Conservation (phyloP, 768 basidiomycete species). For the Leccinum truebloodii region DNA sequence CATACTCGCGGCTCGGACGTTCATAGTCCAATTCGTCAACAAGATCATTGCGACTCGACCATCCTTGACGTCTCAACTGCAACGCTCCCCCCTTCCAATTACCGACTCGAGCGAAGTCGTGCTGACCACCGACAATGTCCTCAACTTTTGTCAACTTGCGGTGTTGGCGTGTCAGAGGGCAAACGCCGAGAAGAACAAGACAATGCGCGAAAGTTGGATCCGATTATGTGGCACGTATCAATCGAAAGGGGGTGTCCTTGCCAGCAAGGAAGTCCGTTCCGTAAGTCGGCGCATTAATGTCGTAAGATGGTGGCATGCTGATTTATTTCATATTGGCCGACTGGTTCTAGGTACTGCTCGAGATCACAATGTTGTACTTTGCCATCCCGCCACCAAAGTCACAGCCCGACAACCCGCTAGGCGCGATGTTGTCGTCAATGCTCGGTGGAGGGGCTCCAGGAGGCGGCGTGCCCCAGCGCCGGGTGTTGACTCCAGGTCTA, state of each 20-base stretch:
- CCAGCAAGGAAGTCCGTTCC: conserved; percentile 60
- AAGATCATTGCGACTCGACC: conserved; percentile 54
- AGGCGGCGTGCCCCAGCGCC: conserved; percentile 27
- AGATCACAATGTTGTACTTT: conserved; percentile 79
- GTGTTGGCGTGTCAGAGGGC: conserved; percentile 87
- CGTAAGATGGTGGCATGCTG: not conserved
- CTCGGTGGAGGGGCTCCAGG: conserved; percentile 68
- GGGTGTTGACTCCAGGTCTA: conserved; percentile 33
- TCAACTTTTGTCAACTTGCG: conserved; percentile 92
- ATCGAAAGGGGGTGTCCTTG: conserved; percentile 62
- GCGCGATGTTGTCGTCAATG: conserved; percentile 85
- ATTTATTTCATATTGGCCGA: not conserved
- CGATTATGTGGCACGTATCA: conserved; percentile 84
- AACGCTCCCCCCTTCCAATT: conserved; percentile 46
- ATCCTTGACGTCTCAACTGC: conserved; percentile 41
- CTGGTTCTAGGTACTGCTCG: conserved; percentile 56
- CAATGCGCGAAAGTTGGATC: conserved; percentile 81
- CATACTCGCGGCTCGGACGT: conserved; percentile 91
- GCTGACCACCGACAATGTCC: conserved; percentile 68
- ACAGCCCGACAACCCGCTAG: conserved; percentile 77
- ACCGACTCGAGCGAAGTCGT: conserved; percentile 58
- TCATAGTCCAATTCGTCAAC: conserved; percentile 78
- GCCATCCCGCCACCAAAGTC: conserved; percentile 77
- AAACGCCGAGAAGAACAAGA: conserved; percentile 75
- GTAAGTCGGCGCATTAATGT: conserved; percentile 41